phyloP scores from a whole-genome alignment of 768 basidiomycete species.

The Paxillus ammoniavirescens region DNA sequence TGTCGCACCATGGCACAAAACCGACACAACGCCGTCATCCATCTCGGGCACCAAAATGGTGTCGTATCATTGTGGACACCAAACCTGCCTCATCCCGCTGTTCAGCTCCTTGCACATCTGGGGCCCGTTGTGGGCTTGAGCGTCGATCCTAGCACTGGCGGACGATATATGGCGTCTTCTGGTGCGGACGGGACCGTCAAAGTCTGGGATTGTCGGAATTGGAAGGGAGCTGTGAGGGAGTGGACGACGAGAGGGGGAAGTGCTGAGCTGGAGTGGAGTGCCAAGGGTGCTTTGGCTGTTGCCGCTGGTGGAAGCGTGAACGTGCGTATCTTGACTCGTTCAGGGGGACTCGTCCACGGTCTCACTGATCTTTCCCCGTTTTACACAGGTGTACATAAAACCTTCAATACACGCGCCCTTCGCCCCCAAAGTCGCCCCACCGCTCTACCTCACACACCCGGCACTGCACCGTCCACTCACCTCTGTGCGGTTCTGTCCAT shows the following conservation, averaged over 20 bases:
- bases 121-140: slow-evolving; percentile 81
- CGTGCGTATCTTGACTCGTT: slow-evolving; percentile 40
- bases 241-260: slow-evolving; percentile 71
- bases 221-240: slow-evolving; percentile 83
- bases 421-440: slow-evolving; percentile 51
- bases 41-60: slow-evolving; percentile 94
- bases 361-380: slow-evolving; percentile 1
- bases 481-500: slow-evolving; percentile 82
- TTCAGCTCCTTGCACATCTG: slow-evolving; percentile 87
- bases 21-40: slow-evolving; percentile 87
- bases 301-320: slow-evolving; percentile 83
- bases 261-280: slow-evolving; percentile 81
- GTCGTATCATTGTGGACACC: slow-evolving; percentile 97
- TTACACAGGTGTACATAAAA: slow-evolving; percentile 64
- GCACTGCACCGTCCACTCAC: slow-evolving; percentile 77
- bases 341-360: background rate
- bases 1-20: slow-evolving; percentile 89
- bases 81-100: slow-evolving; percentile 86
- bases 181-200: slow-evolving; percentile 89
- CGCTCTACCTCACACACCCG: slow-evolving; percentile 86
- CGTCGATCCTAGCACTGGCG: slow-evolving; percentile 82
- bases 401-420: slow-evolving; percentile 62
- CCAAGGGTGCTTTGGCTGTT: slow-evolving; percentile 78
- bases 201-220: slow-evolving; percentile 96
- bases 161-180: slow-evolving; percentile 87